A percentile compares a stretch with the other conserved stretches of the same genome.
Evolutionary conservation across 768 basidiomycete species (phyloP).

Genomic region (Collybia nuda): DNA sequence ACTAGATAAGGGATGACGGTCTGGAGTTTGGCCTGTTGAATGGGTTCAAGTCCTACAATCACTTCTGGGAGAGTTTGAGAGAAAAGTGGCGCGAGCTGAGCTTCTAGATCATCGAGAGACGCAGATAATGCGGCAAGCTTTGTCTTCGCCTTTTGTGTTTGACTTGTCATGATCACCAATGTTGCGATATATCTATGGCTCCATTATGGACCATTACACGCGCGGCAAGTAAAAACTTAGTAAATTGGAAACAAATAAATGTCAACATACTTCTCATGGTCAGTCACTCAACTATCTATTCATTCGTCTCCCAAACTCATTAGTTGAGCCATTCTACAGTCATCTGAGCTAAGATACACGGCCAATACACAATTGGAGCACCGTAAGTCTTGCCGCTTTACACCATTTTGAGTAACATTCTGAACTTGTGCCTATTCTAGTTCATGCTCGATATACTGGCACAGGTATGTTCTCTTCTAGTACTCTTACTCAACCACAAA

Average conservation of each 20-base stretch:
- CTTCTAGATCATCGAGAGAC: constrained; percentile 72
- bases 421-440: constrained; percentile 34
- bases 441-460: constrained; percentile 94
- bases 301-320: constrained; percentile 3
- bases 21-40: constrained; percentile 83
- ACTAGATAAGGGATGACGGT: constrained; percentile 78
- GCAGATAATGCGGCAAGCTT: constrained; percentile 48
- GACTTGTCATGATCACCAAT: constrained; percentile 36
- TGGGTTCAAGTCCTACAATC: constrained; percentile 58
- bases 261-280: constrained; percentile 41
- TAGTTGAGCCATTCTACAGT: constrained; percentile 39
- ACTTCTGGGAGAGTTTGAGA: constrained; percentile 69
- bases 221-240: background rate
- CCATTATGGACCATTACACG: too few species aligned
- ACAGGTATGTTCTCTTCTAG: constrained; percentile 59
- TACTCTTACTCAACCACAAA: background rate
- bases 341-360: constrained; percentile 92
- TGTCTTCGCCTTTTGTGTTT: constrained; percentile 44
- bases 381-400: constrained; percentile 49
- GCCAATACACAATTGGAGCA: constrained; percentile 96
- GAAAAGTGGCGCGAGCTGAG: constrained; percentile 63
- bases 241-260: constrained; percentile 23
- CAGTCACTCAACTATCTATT: constrained; percentile 26
- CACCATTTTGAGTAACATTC: too few species aligned
- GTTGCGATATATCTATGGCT: background rate